Conservation (phyloP, 805 yeast species). For the Cyberlindnera mississippiensis region DNA sequence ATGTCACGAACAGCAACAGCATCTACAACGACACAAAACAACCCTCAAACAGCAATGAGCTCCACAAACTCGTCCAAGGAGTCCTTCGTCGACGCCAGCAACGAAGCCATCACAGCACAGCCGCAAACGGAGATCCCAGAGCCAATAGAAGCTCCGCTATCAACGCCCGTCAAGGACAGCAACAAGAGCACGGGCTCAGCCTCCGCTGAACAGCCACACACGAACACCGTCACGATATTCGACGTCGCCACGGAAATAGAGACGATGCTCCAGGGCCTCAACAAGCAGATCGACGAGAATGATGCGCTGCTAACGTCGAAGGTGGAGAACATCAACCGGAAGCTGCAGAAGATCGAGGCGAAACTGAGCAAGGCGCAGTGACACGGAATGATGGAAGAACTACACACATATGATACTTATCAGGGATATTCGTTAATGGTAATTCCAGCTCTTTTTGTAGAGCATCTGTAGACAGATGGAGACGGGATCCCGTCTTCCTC, state of each 20-base stretch:
- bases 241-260: constrained; percentile 32
- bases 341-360: constrained; percentile 23
- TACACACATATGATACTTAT: too few species aligned
- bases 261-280: constrained; percentile 21
- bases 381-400: too few species aligned
- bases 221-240: constrained; percentile 26
- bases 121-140: not conserved
- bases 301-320: constrained; percentile 17
- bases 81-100: constrained; percentile 10
- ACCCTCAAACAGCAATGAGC: constrained; percentile 3
- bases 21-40: not conserved
- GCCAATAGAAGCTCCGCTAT: constrained; percentile 12
- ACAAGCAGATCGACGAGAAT: constrained; percentile 24
- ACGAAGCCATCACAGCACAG: constrained; percentile 1
- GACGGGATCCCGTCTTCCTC: too few species aligned
- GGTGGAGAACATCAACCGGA: constrained; percentile 25
- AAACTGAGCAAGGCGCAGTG: constrained; percentile 8
- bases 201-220: too few species aligned
- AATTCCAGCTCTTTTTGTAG: too few species aligned
- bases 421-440: too few species aligned
- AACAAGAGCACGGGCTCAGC: too few species aligned
- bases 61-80: constrained; percentile 9
- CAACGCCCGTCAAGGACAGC: constrained; percentile 11
- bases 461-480: too few species aligned
- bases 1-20: not conserved